A percentile compares a stretch with the other conserved stretches of the same genome.
phyloP scores from a whole-genome alignment of 495 filamentous ascomycete species.

The Lineolata rhizophorae region DNA sequence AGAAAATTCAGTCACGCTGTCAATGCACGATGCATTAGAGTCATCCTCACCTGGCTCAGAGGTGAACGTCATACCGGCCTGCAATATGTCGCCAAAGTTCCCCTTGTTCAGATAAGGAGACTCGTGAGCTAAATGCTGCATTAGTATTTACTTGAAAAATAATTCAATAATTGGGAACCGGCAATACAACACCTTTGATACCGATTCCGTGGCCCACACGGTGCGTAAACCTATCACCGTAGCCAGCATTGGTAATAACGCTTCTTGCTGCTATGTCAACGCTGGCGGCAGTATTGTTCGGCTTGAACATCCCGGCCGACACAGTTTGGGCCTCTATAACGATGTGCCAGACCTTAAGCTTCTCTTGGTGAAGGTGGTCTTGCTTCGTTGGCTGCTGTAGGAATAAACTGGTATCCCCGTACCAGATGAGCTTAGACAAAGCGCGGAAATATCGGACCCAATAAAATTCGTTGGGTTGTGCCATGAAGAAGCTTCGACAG shows the following conservation, averaged over 20 bases:
- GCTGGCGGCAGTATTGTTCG: conserved; percentile 25
- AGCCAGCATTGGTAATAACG: conserved; percentile 28
- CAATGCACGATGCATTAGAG: too few relatives aligned
- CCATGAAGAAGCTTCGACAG: conserved; percentile 29
- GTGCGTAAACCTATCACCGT: conserved; percentile 30
- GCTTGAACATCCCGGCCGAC: conserved; percentile 20
- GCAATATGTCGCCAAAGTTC: conserved; percentile 20
- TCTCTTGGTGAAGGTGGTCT: conserved; percentile 14
- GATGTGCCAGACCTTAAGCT: conserved; percentile 28
- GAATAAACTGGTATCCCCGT: background rate
- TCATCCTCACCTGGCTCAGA: conserved; percentile 33
- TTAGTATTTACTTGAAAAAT: too few relatives aligned
- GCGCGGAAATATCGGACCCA: background rate
- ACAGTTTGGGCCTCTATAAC: conserved; percentile 28
- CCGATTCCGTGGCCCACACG: conserved; percentile 34
- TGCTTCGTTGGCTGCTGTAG: background rate
- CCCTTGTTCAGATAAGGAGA: conserved; percentile 33
- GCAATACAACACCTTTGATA: too few relatives aligned
- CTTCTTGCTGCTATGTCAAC: conserved; percentile 30
- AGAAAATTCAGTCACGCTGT: too few relatives aligned
- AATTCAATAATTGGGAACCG: too few relatives aligned
- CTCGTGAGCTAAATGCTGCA: too few relatives aligned
- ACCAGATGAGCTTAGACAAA: conserved; percentile 1
- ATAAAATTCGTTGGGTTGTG: background rate
- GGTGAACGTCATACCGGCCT: conserved; percentile 31